Evolutionary conservation across 2,329 filamentous ascomycete species (phyloP).

Genomic region (Chalaropsis ovoidea): DNA sequence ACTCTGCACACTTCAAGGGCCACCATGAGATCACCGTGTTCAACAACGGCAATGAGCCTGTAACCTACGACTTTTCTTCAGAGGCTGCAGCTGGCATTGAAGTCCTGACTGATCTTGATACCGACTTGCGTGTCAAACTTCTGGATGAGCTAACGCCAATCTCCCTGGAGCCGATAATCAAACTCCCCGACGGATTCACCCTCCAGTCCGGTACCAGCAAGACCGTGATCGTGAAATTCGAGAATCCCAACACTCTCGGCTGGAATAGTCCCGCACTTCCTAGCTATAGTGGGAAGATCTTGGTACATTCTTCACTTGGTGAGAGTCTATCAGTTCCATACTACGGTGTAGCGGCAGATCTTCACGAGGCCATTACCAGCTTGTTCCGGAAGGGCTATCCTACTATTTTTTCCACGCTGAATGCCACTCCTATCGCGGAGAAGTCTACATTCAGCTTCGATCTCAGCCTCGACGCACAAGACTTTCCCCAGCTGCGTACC

Average conservation of each 20-base stretch:
- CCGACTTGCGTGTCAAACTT: conserved; percentile 17
- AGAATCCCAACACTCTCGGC: conserved; percentile 29
- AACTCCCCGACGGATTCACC: conserved; percentile 21
- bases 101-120: conserved; percentile 27
- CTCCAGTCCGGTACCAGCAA: conserved; percentile 30
- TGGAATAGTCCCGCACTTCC: conserved; percentile 32
- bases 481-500: conserved; percentile 27
- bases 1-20: conserved; percentile 37
- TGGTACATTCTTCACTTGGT: conserved; percentile 35
- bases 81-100: conserved; percentile 38
- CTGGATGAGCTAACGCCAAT: conserved; percentile 13
- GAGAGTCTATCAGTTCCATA: conserved; percentile 38
- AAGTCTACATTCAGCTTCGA: conserved; percentile 26
- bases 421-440: conserved; percentile 9
- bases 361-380: conserved; percentile 13
- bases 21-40: conserved; percentile 35
- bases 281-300: conserved; percentile 39
- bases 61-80: conserved; percentile 36
- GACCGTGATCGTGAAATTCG: conserved; percentile 24
- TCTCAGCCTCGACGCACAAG: conserved; percentile 20
- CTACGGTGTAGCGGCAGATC: conserved; percentile 27
- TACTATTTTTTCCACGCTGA: not conserved
- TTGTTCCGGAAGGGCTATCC: conserved; percentile 16
- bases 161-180: conserved; percentile 14
- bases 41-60: conserved; percentile 36